Evolutionary conservation across 1,284 basidiomycete genomes (phyloP).

Genomic region (Cryptococcus amylolentus): DNA sequence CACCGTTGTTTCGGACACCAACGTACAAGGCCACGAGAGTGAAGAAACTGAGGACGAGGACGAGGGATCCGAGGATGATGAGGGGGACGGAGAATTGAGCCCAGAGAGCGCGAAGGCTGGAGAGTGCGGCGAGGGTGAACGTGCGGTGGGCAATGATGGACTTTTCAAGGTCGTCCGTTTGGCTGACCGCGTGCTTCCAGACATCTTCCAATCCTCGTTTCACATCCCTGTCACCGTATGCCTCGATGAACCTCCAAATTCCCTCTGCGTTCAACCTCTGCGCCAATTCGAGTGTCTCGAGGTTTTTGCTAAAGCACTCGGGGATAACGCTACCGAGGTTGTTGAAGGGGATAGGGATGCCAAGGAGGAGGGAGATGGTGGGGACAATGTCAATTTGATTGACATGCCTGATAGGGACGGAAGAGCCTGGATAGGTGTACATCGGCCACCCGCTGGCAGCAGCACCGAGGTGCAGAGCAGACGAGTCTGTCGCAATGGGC

Average conservation of each 20-base stretch:
- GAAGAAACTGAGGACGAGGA: slow-evolving; percentile 48
- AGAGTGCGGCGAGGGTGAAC: slow-evolving; percentile 65
- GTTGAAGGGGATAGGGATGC: slow-evolving; percentile 91
- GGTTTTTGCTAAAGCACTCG: slow-evolving; percentile 65
- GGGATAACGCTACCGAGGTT: slow-evolving; percentile 89
- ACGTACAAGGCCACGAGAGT: slow-evolving; percentile 45
- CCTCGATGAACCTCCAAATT: slow-evolving; percentile 69
- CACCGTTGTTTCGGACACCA: slow-evolving; percentile 40
- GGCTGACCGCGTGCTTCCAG: slow-evolving; percentile 17
- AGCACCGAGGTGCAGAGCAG: slow-evolving; percentile 1
- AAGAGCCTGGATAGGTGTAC: slow-evolving; percentile 63
- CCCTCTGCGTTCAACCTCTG: slow-evolving; percentile 72
- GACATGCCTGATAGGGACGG: slow-evolving; percentile 61
- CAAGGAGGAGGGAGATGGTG: slow-evolving; percentile 83
- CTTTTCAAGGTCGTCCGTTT: slow-evolving; percentile 6
- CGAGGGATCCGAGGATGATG: slow-evolving; percentile 62
- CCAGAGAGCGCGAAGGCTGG: slow-evolving; percentile 80
- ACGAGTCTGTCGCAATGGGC: slow-evolving; percentile 28
- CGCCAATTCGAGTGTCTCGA: slow-evolving; percentile 57
- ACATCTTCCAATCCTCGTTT: slow-evolving; percentile 57
- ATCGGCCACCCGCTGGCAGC: slow-evolving; percentile 49
- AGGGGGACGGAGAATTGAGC: slow-evolving; percentile 82
- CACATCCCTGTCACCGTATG: slow-evolving; percentile 74
- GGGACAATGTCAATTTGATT: slow-evolving; percentile 96
- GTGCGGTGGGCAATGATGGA: slow-evolving; percentile 27